These are phyloP conservation scores for Rhodotorula taiwanensis DNA, from an alignment of 768 basidiomycete genomes.

Conservation along the genomic window DNA sequence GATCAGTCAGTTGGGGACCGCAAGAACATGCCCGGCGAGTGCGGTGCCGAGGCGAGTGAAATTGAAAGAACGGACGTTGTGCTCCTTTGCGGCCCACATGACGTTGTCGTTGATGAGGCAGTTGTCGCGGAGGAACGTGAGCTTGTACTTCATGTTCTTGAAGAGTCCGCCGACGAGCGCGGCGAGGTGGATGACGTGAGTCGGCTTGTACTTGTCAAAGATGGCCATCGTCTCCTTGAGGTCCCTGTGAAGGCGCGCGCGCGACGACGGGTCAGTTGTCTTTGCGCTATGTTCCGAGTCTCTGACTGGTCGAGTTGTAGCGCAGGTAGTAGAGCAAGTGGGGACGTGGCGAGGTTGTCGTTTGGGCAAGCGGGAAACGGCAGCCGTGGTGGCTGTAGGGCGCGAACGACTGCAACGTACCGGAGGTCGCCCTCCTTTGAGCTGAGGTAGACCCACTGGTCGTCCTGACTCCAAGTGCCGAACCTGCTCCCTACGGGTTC, in stretches of 20 bases:
- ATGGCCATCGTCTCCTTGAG: slow-evolving; percentile 29
- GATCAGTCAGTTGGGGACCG: too few species aligned
- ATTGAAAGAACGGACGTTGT: slow-evolving; percentile 45
- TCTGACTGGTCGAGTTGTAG: too few species aligned
- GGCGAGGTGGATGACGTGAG: slow-evolving; percentile 92
- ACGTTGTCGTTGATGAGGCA: slow-evolving; percentile 93
- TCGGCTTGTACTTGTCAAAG: slow-evolving; percentile 87
- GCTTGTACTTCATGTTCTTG: slow-evolving; percentile 90
- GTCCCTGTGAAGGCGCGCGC: neutral
- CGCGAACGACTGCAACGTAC: neutral
- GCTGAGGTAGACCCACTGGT: slow-evolving; percentile 77
- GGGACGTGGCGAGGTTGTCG: too few species aligned
- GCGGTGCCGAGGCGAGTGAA: too few species aligned
- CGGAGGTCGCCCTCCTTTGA: slow-evolving; percentile 71
- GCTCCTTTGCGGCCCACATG: slow-evolving; percentile 64
- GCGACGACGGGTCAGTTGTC: too few species aligned
- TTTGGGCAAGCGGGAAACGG: slow-evolving; percentile 3
- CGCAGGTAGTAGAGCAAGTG: too few species aligned
- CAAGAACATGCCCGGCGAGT: neutral
- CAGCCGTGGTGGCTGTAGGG: too few species aligned
- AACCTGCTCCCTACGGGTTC: slow-evolving; percentile 73
- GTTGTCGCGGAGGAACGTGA: slow-evolving; percentile 90
- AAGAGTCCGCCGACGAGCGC: slow-evolving; percentile 92
- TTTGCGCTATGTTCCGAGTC: too few species aligned
- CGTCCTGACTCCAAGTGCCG: slow-evolving; percentile 60